Evolutionary conservation across 2,329 filamentous ascomycete species (phyloP), one percentile per base, ranked within the genome.

Genomic region (Arachnopeziza araneosa): DNA sequence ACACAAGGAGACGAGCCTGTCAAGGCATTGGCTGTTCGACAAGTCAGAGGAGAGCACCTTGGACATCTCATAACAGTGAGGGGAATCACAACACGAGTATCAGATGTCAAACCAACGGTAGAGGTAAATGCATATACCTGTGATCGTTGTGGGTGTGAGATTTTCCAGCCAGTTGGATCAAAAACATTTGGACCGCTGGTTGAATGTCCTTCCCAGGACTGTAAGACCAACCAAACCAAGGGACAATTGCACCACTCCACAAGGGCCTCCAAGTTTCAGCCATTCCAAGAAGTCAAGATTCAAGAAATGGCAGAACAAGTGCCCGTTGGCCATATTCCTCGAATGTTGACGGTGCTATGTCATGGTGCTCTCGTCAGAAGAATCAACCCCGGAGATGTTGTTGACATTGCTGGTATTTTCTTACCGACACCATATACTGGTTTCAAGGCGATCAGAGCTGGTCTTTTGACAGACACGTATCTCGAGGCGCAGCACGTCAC

Each of bases 261-360:
- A n/a, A 85, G 95, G 69, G 95, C 93, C 0, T 97, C 93, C 56
- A 99, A 98, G 71, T 99, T 98, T 72, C 78, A 96, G 70, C 92
- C 95, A 2, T 99, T 99, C 79, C 95, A 99, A 75, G 95, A 99
- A 75, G 86, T 98, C 76, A 98, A 98, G 78, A 92, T 99, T 59
- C 95, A 99, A 76, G 95, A 99, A 74, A 91, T 98, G 86, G 92
- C 95, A n/a, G 95, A 99, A 73, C 95, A 99, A 75, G 95, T 99
- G 0, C 95, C 95, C 8, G 96, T 99, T 65, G 95, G 95, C 55
- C 95, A 99, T 73, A 99, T 99, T 69, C 95, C 95, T 32, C 86
- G 95, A 61, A 91, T 91, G 60, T 78, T 99, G 64, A 98, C 93
- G 0, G 79, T 99, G 23, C 84, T 96, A 69, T 96, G 92, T 75